These are phyloP conservation scores for Aspergillus ruber DNA, from an alignment of 2,329 filamentous ascomycete genomes.

Conservation along the genomic window DNA sequence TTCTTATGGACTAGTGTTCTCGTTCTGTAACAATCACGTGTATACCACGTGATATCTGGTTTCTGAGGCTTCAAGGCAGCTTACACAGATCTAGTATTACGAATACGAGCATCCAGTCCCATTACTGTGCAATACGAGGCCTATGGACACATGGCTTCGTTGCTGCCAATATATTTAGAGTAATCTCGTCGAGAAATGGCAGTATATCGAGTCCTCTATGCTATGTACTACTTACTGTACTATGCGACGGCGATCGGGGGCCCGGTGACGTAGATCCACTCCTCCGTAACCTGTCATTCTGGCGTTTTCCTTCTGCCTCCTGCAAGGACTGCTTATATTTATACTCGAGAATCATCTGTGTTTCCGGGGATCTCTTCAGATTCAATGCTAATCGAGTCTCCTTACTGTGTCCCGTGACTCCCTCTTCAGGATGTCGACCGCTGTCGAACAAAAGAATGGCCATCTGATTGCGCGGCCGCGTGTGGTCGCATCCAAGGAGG, in stretches of 20 bases:
- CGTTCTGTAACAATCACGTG: too few relatives aligned
- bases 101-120: too few relatives aligned
- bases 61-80: too few relatives aligned
- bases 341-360: background rate
- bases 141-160: too few relatives aligned
- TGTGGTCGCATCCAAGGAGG: conserved; percentile 21
- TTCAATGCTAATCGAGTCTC: conserved; percentile 12
- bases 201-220: too few relatives aligned
- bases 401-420: conserved; percentile 1
- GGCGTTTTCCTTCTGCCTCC: background rate
- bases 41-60: too few relatives aligned
- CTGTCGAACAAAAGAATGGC: conserved; percentile 19
- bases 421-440: conserved; percentile 23
- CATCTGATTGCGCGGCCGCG: conserved; percentile 27
- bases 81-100: too few relatives aligned
- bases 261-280: background rate
- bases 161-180: too few relatives aligned
- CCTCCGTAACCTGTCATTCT: background rate
- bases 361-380: background rate
- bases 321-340: background rate
- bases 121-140: too few relatives aligned
- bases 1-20: too few relatives aligned
- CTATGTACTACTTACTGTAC: too few relatives aligned
- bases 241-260: background rate
- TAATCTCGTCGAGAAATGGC: too few relatives aligned